Evolutionary conservation across 179 eudicot species (phyloP).

Genomic region (Drosera spatulata): DNA sequence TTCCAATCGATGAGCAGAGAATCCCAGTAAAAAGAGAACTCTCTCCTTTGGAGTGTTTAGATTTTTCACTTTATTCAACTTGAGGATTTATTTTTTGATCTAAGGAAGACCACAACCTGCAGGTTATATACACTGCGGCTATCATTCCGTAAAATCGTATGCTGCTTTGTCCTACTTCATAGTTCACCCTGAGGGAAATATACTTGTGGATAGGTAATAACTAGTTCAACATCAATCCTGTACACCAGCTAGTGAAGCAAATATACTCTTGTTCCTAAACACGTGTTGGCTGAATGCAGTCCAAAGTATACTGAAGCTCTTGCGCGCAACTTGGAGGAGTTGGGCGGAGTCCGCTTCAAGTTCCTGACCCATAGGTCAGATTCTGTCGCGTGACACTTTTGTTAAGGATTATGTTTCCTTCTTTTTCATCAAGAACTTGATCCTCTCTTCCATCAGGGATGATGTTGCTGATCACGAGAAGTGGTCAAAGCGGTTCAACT

Average conservation of each 20-base stretch:
- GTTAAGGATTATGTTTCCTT: too few relatives aligned
- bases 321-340: conserved; percentile 24
- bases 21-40: conserved; percentile 21
- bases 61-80: background rate
- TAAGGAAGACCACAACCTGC: background rate
- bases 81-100: background rate
- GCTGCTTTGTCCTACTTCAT: conserved; percentile 45
- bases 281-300: conserved; percentile 16
- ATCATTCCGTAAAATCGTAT: conserved; percentile 40
- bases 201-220: conserved; percentile 41
- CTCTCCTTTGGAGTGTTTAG: background rate
- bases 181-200: conserved; percentile 38
- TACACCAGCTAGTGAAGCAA: background rate
- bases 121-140: conserved; percentile 51
- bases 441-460: conserved; percentile 26
- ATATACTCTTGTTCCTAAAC: background rate
- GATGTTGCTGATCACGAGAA: conserved; percentile 20
- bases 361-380: conserved; percentile 46
- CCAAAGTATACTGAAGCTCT: conserved; percentile 33
- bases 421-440: too few relatives aligned
- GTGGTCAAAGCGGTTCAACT: conserved; percentile 34
- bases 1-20: conserved; percentile 24
- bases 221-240: background rate
- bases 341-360: conserved; percentile 50
- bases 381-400: background rate